Base-by-base conservation (phyloP, 2,329 filamentous ascomycete species). In the Alternaria novae-zelandiae region DNA sequence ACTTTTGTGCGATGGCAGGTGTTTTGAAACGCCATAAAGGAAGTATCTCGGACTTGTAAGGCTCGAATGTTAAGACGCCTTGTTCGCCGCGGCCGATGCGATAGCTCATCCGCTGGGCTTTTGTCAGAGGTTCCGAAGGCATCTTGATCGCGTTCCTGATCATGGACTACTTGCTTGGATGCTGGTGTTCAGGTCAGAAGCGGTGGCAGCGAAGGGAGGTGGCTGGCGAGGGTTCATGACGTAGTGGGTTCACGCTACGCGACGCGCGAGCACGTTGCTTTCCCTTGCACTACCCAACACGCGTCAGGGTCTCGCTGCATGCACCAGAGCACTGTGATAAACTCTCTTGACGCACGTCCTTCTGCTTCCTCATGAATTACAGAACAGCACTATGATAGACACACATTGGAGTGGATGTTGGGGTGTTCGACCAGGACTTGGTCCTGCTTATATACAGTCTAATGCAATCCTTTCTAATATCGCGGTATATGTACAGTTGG, bases 21-120 rank as follows among this genome's bases (percentile, higher is more conserved):
- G 84, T 88, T 47, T 82, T 83, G 80, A 90, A 90, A 6, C 85
- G 83, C 88, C 88, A 90, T 44, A 84, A 81, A 0, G 88, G 88
- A 0, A 90, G 82, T 1, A 90, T 82, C 15, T 80, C 74, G 17
- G 85, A 86, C 75, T 90, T 89, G 80, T 90, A 90, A 1, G 88
- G 88, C 70, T 90, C 88, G 69, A 86, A 88, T 1, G 86, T 88
- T 30, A 90, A 78, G 10, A 90, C 88, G 57, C 86, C 86, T 74
- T 85, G 84, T 74, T 90, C 87, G 62, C 87, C 87, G 46, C 87
- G 86, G 13, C 82, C 86, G 65, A 90, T 88, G 63, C 82, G 83
- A 77, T 89, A 89, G 67, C 79, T 78, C 81, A 85, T 84, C 53
- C 81, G 80, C 36, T 83, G 78, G 11, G 74, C 61, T 66, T 77